Evolutionary conservation across 176 grass and related monocot genomes (phyloP), one percentile per base, ranked within the genome.

Genomic region (Zoysia pacifica): DNA sequence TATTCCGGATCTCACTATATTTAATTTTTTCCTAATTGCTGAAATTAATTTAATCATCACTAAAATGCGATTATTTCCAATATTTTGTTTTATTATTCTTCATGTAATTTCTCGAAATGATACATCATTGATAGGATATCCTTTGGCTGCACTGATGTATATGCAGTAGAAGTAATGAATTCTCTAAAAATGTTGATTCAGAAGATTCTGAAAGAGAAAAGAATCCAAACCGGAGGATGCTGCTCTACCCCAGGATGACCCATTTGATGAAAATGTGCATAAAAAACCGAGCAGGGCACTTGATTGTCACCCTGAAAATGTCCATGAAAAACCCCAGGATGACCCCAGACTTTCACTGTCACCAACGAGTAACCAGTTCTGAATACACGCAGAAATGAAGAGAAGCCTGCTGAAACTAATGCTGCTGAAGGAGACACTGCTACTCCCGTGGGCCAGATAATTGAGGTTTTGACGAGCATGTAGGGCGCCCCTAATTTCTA

Each of bases 131-230:
- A 91, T 97, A 91, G 88, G 74, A 15, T 90, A 97, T 83, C 91
- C 94, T 78, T 89, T 97, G 81, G 93, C 91, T 59, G 94, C 91
- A 80, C 48, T 93, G 49, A 93, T 93, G 94, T n/a, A n/a, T 90
- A 97, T 66, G 94, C 91, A 7, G 94, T 97, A 48, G 91, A 97
- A 89, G 94, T 93, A 81, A 97, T 93, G 94, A 93, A 97, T 65
- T 93, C 93, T 77, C 86, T 97, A 28, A 97, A 90, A 82, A 93
- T 89, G 88, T 67, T 97, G 9, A 93, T 97, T 63, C 61, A 89
- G 20, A 97, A 87, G 80, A 85, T 84, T 35, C 81, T 97, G n/a
- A 97, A 91, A 74, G 90, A 97, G 94, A 79, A n/a, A n/a, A n/a
- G n/a, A n/a, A n/a, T n/a, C n/a, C n/a, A n/a, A n/a, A n/a, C n/a